Conservation (phyloP, 2,329 filamentous ascomycete genomes). For the Neobulgaria alba region DNA sequence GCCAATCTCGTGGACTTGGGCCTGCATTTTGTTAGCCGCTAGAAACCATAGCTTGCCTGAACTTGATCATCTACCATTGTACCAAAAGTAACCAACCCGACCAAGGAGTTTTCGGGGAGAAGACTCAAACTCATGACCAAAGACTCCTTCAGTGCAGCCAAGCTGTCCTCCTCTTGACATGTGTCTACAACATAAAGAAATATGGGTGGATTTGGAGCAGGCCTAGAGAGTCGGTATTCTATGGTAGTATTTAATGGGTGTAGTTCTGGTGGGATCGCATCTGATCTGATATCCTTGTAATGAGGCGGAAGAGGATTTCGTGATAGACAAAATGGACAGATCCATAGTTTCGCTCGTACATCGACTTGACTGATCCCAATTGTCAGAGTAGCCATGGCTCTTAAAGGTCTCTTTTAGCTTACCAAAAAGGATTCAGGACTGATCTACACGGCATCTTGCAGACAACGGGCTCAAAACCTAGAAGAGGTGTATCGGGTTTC, state of each 20-base stretch:
- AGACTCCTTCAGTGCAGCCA: constrained; percentile 76
- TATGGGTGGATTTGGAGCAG: constrained; percentile 77
- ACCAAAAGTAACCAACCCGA: constrained; percentile 79
- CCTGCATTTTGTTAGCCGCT: constrained; percentile 37
- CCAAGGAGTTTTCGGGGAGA: constrained; percentile 71
- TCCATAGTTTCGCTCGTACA: constrained; percentile 76
- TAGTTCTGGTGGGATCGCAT: constrained; percentile 74
- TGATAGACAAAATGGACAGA: constrained; percentile 80
- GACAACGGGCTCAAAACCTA: constrained; percentile 93
- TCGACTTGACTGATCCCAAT: constrained; percentile 60
- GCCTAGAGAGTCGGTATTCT: constrained; percentile 73
- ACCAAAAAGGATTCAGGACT: constrained; percentile 96
- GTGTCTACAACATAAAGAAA: constrained; percentile 84
- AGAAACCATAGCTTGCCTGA: background rate
- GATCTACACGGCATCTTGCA: constrained; percentile 96
- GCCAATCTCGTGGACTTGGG: constrained; percentile 94
- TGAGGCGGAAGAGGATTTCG: constrained; percentile 75
- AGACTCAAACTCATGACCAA: constrained; percentile 79
- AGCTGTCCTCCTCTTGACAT: constrained; percentile 79
- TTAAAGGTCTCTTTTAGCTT: constrained; percentile 28
- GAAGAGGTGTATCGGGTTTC: constrained; percentile 76
- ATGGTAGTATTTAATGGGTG: constrained; percentile 82
- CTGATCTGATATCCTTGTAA: constrained; percentile 83
- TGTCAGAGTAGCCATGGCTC: constrained; percentile 17
- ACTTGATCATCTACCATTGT: constrained; percentile 64